Percentiles rank a stretch among this genome's conserved stretches.
phyloP scores from a whole-genome alignment of 257 asterid genomes.

The Nicotiana noctiflora region DNA sequence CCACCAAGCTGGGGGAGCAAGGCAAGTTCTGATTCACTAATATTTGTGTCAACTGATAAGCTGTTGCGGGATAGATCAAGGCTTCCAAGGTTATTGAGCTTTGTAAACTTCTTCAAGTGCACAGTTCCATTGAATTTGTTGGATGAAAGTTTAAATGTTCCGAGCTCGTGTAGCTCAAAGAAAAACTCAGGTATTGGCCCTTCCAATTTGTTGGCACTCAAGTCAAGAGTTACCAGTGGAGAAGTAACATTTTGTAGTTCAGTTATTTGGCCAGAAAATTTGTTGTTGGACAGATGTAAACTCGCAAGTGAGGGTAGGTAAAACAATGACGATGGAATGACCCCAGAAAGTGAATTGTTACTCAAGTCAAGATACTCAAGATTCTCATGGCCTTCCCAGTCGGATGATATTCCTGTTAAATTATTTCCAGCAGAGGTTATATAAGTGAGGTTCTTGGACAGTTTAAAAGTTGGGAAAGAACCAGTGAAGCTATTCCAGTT shows the following conservation, averaged over 20 bases:
- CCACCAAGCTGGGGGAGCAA: constrained; percentile 11
- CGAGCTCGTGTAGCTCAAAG: background rate
- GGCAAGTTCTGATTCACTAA: background rate
- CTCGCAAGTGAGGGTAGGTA: constrained; percentile 28
- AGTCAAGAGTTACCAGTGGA: constrained; percentile 28
- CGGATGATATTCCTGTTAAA: constrained; percentile 16
- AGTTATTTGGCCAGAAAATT: constrained; percentile 30
- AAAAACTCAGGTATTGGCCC: constrained; percentile 12
- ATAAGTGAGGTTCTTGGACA: no score
- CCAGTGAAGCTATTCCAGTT: background rate
- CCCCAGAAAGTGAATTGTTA: constrained; percentile 30
- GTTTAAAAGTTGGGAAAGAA: no score
- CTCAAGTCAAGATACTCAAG: constrained; percentile 28
- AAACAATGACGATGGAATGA: constrained; percentile 35
- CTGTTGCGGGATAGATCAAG: constrained; percentile 25
- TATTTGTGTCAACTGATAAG: constrained; percentile 11
- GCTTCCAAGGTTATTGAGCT: background rate
- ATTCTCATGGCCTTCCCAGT: constrained; percentile 31
- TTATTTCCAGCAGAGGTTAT: no score
- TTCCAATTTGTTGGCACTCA: constrained; percentile 19
- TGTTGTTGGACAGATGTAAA: constrained; percentile 32
- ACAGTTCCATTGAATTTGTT: constrained; percentile 14
- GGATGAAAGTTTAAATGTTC: background rate
- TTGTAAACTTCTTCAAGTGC: constrained; percentile 18
- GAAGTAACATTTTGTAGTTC: constrained; percentile 16